Conservation (phyloP, 1,284 basidiomycete species). For the Fomes fomentarius region DNA sequence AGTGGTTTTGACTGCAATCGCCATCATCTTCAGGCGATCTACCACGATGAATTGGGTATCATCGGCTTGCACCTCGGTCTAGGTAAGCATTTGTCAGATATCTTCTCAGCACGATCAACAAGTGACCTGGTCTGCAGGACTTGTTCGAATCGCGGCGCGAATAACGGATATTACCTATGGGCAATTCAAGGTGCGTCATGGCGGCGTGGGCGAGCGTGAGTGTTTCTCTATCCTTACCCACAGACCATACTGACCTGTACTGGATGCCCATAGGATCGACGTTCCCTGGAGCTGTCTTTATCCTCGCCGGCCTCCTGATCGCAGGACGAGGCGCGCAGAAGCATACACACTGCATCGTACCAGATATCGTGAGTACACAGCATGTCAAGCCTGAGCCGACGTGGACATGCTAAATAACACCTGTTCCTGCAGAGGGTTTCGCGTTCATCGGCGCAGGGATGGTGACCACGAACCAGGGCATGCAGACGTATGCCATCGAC, state of each 20-base stretch:
- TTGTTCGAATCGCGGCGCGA: constrained; percentile 53
- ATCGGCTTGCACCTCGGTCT: too few relatives aligned
- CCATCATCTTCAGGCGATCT: too few relatives aligned
- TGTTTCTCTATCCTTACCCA: not conserved
- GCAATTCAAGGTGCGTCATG: constrained; percentile 50
- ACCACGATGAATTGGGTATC: too few relatives aligned
- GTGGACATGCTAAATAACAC: not conserved
- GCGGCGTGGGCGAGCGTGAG: constrained; percentile 49
- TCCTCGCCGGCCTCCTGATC: constrained; percentile 66
- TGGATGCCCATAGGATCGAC: constrained; percentile 49
- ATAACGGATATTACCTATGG: constrained; percentile 62
- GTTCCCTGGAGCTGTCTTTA: constrained; percentile 55
- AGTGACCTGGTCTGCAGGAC: constrained; percentile 3
- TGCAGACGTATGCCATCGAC: constrained; percentile 67
- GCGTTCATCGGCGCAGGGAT: constrained; percentile 36
- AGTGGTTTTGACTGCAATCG: too few relatives aligned
- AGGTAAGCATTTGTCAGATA: too few relatives aligned
- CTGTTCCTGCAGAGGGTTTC: not conserved
- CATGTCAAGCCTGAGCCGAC: too few relatives aligned
- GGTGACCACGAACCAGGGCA: constrained; percentile 56
- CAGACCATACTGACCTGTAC: not conserved
- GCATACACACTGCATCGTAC: constrained; percentile 63
- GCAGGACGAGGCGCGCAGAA: constrained; percentile 66
- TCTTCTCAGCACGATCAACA: too few relatives aligned
- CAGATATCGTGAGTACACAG: constrained; percentile 50